Base-by-base conservation (phyloP, 768 basidiomycete species). In the Austroboletus festivus region DNA sequence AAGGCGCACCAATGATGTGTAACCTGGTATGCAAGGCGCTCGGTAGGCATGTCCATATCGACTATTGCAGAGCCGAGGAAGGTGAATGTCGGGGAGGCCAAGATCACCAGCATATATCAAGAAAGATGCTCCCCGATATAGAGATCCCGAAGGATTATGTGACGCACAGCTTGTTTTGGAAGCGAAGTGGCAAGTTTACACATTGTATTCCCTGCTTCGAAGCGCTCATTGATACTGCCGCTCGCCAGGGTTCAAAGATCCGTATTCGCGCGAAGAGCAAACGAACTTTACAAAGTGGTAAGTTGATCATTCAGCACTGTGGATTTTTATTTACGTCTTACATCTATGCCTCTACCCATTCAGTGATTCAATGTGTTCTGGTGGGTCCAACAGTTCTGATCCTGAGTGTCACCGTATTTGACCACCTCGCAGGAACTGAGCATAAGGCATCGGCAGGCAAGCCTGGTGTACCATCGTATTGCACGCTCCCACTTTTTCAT, bases 1-100 rank as follows among this genome's bases (percentile, higher is more conserved):
- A 78, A 24, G 80, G 81, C 8, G 79, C 79, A 1, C 82, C 82
- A 1, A 79, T 82, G 77, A 71, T 82, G 68, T 83, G 82, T 60
- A 81, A 69, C 39, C 58, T 81, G 18, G 67, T 79, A 30, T 83
- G 82, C 55, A 62, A 71, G 20, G 61, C 73, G 5, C 66, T 81
- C 52, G 79, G 78, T 4, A 60, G 82, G 30, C 82, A 84, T 44
- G 67, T 64, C 2, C 82, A 83, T 50, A 63, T 82, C 47, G 79
- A 79, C 54, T 77, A 73, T 47, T 83, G 83, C 54, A 70, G 79
- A 16, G 65, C 74, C 1, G 49, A 70, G 44, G 57, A 48, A 0
- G 61, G 40, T 0, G 44, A 57, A 4, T 83, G 83, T 54, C 39
- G 47, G 33, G 59, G 55, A 10, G 76, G 67, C 3, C 44, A 57